These are phyloP conservation scores for Pseudocercospora crystallina DNA, from an alignment of 2,329 filamentous ascomycete genomes.

Conservation along the genomic window DNA sequence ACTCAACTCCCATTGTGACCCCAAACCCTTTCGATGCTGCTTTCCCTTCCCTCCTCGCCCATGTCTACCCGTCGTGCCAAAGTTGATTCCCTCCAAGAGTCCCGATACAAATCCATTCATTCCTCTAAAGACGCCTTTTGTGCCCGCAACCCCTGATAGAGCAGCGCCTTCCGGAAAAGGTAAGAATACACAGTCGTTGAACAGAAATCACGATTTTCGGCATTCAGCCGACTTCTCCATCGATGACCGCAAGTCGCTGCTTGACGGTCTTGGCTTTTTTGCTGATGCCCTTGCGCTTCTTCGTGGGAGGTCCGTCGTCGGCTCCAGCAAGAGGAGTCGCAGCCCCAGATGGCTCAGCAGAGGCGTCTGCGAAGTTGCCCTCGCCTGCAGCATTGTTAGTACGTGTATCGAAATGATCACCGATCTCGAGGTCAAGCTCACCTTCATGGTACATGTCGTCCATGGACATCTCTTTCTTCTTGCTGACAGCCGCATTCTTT, in stretches of 20 bases:
- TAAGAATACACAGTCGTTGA: too few species aligned
- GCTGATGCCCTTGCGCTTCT: slow-evolving; percentile 57
- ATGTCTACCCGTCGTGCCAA: too few species aligned
- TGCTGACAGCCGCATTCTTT: slow-evolving; percentile 45
- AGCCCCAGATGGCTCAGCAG: slow-evolving; percentile 78
- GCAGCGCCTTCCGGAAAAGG: too few species aligned
- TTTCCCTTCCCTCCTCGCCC: too few species aligned
- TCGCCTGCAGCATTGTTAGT: slow-evolving; percentile 64
- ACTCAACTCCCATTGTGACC: too few species aligned
- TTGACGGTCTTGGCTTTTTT: slow-evolving; percentile 55
- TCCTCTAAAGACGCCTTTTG: too few species aligned
- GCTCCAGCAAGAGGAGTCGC: slow-evolving; percentile 71
- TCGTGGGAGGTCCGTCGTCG: slow-evolving; percentile 45
- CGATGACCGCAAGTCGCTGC: slow-evolving; percentile 50
- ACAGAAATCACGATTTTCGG: too few species aligned
- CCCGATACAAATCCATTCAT: too few species aligned
- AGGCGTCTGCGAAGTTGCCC: slow-evolving; percentile 94
- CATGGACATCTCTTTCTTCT: slow-evolving; percentile 68
- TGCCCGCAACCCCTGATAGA: too few species aligned
- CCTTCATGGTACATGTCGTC: slow-evolving; percentile 99
- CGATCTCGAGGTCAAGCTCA: slow-evolving; percentile 38
- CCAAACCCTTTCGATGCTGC: too few species aligned
- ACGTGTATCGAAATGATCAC: background rate
- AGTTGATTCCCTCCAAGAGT: too few species aligned
- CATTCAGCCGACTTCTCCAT: slow-evolving; percentile 38